These are phyloP conservation scores for Zychaea mexicana DNA, from an alignment of 371 early-diverging fungal species.

Conservation along the genomic window DNA sequence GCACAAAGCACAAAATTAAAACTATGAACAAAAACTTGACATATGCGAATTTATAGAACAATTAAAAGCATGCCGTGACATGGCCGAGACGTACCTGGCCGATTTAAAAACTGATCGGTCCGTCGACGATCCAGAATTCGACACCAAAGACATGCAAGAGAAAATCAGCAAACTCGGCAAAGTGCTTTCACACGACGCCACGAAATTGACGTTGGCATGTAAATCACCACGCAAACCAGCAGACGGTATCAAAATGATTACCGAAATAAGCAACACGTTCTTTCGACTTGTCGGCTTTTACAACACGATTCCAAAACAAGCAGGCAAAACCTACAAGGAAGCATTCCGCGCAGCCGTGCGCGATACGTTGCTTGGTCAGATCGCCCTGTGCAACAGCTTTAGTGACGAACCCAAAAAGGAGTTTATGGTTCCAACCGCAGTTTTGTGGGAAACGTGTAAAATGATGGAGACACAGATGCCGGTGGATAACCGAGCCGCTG, in stretches of 20 bases:
- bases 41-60: conserved; percentile 22
- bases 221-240: conserved; percentile 48
- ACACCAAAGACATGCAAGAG: conserved; percentile 25
- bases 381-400: conserved; percentile 33
- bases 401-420: conserved; percentile 11
- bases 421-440: conserved; percentile 48
- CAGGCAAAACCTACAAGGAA: conserved; percentile 25
- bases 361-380: conserved; percentile 24
- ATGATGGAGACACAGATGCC: conserved; percentile 21
- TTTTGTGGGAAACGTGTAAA: conserved; percentile 47
- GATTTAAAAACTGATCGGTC: conserved; percentile 31
- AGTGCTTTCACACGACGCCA: conserved; percentile 47
- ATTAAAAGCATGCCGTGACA: conserved; percentile 36
- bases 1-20: conserved; percentile 20
- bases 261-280: conserved; percentile 42
- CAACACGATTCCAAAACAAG: conserved; percentile 29
- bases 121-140: conserved; percentile 23
- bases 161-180: conserved; percentile 40
- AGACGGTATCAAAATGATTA: conserved; percentile 38
- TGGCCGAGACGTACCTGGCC: conserved; percentile 32
- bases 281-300: conserved; percentile 45
- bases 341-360: conserved; percentile 22
- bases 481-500: conserved; percentile 37
- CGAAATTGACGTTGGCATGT: conserved; percentile 50
- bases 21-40: background rate